A percentile compares a stretch with the other conserved stretches of the same genome.
These are phyloP conservation scores for Colletotrichum destructivum DNA, from an alignment of 2,329 filamentous ascomycete genomes.

Conservation along the genomic window DNA sequence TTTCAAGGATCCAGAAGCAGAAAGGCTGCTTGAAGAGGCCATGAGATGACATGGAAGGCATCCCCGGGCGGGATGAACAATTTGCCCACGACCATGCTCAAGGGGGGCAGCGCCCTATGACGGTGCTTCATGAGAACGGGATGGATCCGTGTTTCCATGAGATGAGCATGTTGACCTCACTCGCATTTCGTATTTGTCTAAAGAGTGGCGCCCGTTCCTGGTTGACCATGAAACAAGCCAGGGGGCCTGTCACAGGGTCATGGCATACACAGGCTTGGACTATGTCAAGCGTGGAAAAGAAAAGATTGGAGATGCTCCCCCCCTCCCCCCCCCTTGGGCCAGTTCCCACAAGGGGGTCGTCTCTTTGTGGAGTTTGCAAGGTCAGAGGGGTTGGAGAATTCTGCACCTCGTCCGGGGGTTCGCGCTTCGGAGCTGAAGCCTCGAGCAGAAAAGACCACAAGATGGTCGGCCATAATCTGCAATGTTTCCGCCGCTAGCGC, in stretches of 20 bases:
- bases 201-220: conserved; percentile 28
- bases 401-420: conserved; percentile 4
- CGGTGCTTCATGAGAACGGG: not conserved
- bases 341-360: not conserved
- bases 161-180: conserved; percentile 5
- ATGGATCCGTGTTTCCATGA: not conserved
- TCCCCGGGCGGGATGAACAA: not conserved
- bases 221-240: conserved; percentile 32
- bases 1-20: conserved; percentile 7
- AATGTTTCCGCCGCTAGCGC: conserved; percentile 35
- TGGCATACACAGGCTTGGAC: not conserved
- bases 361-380: conserved; percentile 5
- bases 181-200: conserved; percentile 33
- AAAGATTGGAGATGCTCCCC: not conserved
- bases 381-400: conserved; percentile 4
- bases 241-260: conserved; percentile 20
- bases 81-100: conserved; percentile 8
- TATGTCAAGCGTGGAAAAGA: not conserved
- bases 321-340: no score
- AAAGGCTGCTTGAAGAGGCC: conserved; percentile 8
- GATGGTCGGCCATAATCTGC: conserved; percentile 18
- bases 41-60: not conserved
- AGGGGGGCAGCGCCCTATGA: not conserved
- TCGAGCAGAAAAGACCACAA: conserved; percentile 6
- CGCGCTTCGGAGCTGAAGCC: conserved; percentile 1